Evolutionary conservation across 1,284 basidiomycete genomes (phyloP), one percentile per base, ranked within the genome.

Genomic region (Thelephora terrestris): DNA sequence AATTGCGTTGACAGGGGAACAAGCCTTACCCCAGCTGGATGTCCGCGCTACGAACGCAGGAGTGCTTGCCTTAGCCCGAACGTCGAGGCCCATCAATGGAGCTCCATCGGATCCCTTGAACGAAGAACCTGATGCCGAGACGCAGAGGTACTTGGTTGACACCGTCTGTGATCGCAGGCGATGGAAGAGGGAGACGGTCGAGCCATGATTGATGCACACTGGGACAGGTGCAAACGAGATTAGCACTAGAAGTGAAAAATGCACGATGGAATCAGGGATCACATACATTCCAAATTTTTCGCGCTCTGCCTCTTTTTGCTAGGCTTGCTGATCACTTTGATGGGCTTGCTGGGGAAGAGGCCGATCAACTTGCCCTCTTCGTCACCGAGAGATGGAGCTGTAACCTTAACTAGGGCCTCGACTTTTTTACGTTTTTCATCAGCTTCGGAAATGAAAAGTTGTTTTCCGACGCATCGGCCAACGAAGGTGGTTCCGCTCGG

Each of bases 311-410:
- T 78, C 75, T 97, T 97, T 75, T 97, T 96, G 72, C 87, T 91
- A 3, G 91, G 91, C 65, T 95, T 95, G 66, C 86, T 90, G 67
- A 98, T 97, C 58, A 98, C 90, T 67, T 95, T 95, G 75, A 98
- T 97, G 29, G 93, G 85, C 46, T 86, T 83, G 57, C 87, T 90
- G 47, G 88, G 81, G 71, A 95, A 94, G 23, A 81, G 76, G 40
- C 91, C 90, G 58, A 97, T 78, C 48, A 92, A 72, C 57, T 87
- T 72, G 69, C 90, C 78, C 55, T 80, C 76, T 66, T 85, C 82
- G 58, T 88, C 75, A 52, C 85, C 86, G 56, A 76, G 81, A 43
- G 76, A 78, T 12, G 91, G 88, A 25, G 89, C 88, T 53, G 85
- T 85, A 62, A 98, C 84, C 61, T 89, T 89, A 55, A 94, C 89